Evolutionary conservation across 1,139 yeast genomes (phyloP), one percentile per base, ranked within the genome.

Genomic region (Pichia sp.): DNA sequence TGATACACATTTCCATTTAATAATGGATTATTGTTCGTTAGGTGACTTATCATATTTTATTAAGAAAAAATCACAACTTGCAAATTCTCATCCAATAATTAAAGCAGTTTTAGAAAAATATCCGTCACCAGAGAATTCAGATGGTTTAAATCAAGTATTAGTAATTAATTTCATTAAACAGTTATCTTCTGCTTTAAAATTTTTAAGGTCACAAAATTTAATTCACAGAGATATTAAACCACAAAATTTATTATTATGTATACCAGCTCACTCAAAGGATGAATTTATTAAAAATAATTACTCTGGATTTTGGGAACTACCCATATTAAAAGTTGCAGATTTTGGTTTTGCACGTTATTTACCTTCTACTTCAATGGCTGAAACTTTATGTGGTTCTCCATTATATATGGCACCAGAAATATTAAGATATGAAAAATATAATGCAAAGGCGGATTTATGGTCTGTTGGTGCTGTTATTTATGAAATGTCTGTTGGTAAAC

Each of bases 321-420:
- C 98, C 1, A 77, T 89, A 25, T 73, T 92, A 55, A 90, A 92
- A 65, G 83, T 92, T 53, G 98, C 98, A 25, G 98, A 92, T 69
- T 92, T 92, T 68, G 98, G 98, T 1, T 94, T 92, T 70, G 98
- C 98, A 5, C 75, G 98, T 54, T 86, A 89, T 62, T 73, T 92
- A 56, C 97, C 97, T 8, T 82, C 86, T 43, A 86, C 96, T 1
- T 83, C 96, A 2, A 75, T 94, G 78, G 97, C 98, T 1, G 98
- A 92, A 66, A 92, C 98, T 3, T 72, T 92, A 55, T 92, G 98
- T 72, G 98, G 98, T 1, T 87, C 96, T 9, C 98, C 98, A 1
- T 70, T 92, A 43, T 92, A 94, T 66, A 92, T 92, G 98, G 98
- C 98, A 0, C 98, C 98, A 0, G 98, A 92, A 66, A 94, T 92